Evolutionary conservation across 176 grass and related monocot genomes (phyloP), one percentile per base, ranked within the genome.

Genomic region (Bothriochloa decipiens): DNA sequence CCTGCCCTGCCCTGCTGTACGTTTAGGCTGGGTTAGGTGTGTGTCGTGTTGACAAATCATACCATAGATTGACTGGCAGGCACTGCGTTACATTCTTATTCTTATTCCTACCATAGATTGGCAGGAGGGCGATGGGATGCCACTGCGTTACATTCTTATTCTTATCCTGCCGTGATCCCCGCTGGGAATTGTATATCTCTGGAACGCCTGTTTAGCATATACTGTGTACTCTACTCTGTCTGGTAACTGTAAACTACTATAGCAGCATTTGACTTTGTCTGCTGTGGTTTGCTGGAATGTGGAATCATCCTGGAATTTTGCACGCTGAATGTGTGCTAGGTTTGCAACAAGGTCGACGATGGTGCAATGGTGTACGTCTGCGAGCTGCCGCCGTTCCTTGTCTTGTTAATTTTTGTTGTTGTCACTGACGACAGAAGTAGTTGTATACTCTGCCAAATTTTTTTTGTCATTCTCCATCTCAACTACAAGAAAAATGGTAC

Each of bases 111-210:
- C 52, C 52, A 22, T 22, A 22, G 52, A 17, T 22, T 16, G 29
- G 29, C 29, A 32, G 53, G 20, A 22, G 18, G 53, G 8, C 1
- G 20, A 11, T 58, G 20, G 2, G 27, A 41, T 70, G 20, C 20
- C 20, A 37, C 4, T 58, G 8, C 3, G 9, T 25, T 60, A 60
- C 18, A 58, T 58, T n/a, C 53, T 58, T 11, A 58, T 60, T 28
- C 41, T 62, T 47, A 15, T 72, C 70, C 70, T 72, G 70, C 70
- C 41, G 70, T 6, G 41, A 72, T 47, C 41, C 23, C 42, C 41
- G 42, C 25, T 47, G 70, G 23, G 8, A 47, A 72, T 72, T 26
- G n/a, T 9, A 9, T 11, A 22, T 61, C n/a, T 0, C n/a, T 61
- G 58, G n/a, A 62, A 62, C n/a, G n/a, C n/a, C 58, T 25, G 58